Evolutionary conservation across 805 yeast species (phyloP), one percentile per base, ranked within the genome.

Genomic region (Priceomyces medius): DNA sequence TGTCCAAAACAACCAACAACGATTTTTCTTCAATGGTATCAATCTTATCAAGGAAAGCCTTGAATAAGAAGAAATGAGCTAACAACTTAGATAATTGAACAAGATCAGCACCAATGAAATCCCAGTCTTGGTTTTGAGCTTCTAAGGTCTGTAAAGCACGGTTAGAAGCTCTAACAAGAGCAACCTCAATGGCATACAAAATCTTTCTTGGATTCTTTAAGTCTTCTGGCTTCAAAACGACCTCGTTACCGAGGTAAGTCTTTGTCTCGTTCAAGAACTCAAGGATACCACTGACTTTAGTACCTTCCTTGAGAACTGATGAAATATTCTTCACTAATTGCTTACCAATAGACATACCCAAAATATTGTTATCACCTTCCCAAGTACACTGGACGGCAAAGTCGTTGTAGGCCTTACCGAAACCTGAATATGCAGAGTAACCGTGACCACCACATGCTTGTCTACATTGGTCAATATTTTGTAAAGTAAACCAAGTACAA

Each of bases 381-480:
- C 97, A 88, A n/a, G 96, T 88, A 64, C 95, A 88, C 66, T 89
- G 96, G 24, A 88, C 96, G 14, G 85, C 95, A 85, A 91, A 89
- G 62, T 88, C 97, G 47, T 77, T 76, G 71, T 80, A 86, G 8
- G 88, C 91, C 58, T 83, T 85, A 28, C 91, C 95, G 58, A 88
- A 85, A 3, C 90, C 95, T 46, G 86, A 77, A 64, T 88, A 88
- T n/a, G 90, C 80, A 17, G 95, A 87, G 66, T 89, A 88, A 31
- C 96, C 97, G 63, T 86, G 96, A 26, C 96, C 96, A 61, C 96
- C 96, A 63, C 96, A 88, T 2, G 93, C 74, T 65, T 88, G 96
- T 66, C 97, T 78, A 48, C 88, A 79, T 66, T 88, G 88, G 59
- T 88, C 96, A 56, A 88, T 88, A 52, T 83, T 69, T 44, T 74